A percentile compares a stretch with the other conserved stretches of the same genome.
Evolutionary conservation across 148 eudicot genomes (phyloP).

Genomic region (Nyssa sinensis): DNA sequence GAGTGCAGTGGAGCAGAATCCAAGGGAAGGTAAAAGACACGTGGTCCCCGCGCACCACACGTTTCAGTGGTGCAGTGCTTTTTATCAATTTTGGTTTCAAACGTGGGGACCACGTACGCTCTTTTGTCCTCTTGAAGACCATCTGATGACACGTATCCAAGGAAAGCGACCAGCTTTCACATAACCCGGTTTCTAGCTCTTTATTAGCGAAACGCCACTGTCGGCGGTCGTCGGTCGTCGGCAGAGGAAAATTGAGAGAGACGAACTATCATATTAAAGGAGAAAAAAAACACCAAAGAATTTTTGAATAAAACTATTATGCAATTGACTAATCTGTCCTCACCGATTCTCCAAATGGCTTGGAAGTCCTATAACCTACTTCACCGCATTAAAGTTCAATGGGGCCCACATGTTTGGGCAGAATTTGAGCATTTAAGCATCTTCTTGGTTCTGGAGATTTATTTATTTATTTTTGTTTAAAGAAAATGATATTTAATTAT

Average conservation of each 20-base stretch:
- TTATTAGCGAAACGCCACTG: not conserved
- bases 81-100: not conserved
- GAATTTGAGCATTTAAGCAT: no score
- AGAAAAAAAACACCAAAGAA: no score
- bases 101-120: conserved; percentile 3
- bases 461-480: no score
- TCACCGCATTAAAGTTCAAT: no score
- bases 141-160: not conserved
- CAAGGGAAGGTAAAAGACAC: not conserved
- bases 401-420: no score
- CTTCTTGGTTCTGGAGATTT: no score
- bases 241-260: no score
- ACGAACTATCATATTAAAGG: no score
- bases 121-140: not conserved
- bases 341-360: not conserved
- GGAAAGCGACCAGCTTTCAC: not conserved
- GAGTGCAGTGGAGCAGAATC: not conserved
- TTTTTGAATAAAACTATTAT: no score
- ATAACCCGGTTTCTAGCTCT: not conserved
- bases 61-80: not conserved
- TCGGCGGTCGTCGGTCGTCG: conserved; percentile 3
- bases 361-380: not conserved
- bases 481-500: no score
- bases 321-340: no score
- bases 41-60: not conserved